Evolutionary conservation across 768 basidiomycete species (phyloP).

Genomic region (Boletellus ananas): DNA sequence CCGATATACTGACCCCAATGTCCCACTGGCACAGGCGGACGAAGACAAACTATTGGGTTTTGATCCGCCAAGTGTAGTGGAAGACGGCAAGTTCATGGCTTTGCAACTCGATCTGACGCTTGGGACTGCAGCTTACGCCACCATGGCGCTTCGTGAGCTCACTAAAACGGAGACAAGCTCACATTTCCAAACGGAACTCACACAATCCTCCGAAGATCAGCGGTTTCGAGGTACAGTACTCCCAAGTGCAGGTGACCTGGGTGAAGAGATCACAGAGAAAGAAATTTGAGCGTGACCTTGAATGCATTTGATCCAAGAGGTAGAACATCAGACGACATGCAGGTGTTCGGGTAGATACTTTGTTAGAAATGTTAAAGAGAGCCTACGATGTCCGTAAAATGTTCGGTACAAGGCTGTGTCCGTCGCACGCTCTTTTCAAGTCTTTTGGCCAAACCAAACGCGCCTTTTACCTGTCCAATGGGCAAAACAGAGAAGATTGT

Average conservation of each 20-base stretch:
- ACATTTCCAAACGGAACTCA: slow-evolving; percentile 81
- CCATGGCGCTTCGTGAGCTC: slow-evolving; percentile 94
- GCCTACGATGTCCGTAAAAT: too few relatives aligned
- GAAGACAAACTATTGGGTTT: slow-evolving; percentile 88
- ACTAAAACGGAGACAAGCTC: slow-evolving; percentile 95
- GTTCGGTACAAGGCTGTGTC: background rate
- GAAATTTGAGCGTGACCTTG: background rate
- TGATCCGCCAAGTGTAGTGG: slow-evolving; percentile 60
- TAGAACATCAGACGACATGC: too few relatives aligned
- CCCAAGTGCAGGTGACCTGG: slow-evolving; percentile 22
- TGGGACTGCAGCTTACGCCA: slow-evolving; percentile 92
- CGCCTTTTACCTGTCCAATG: slow-evolving; percentile 35
- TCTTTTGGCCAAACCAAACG: background rate
- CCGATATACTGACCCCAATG: slow-evolving; percentile 90
- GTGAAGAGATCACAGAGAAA: slow-evolving; percentile 10
- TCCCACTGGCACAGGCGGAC: slow-evolving; percentile 89
- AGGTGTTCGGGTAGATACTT: background rate
- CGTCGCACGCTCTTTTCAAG: background rate
- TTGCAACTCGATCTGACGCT: slow-evolving; percentile 83
- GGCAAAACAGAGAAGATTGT: slow-evolving; percentile 74
- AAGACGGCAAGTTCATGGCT: slow-evolving; percentile 82
- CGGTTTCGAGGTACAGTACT: slow-evolving; percentile 57
- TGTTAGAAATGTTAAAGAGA: background rate
- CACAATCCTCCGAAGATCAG: slow-evolving; percentile 77
- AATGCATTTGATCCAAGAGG: too few relatives aligned